Evolutionary conservation across 306 rosid genomes (phyloP), one percentile per base, ranked within the genome.

Genomic region (Mimosa bimucronata): DNA sequence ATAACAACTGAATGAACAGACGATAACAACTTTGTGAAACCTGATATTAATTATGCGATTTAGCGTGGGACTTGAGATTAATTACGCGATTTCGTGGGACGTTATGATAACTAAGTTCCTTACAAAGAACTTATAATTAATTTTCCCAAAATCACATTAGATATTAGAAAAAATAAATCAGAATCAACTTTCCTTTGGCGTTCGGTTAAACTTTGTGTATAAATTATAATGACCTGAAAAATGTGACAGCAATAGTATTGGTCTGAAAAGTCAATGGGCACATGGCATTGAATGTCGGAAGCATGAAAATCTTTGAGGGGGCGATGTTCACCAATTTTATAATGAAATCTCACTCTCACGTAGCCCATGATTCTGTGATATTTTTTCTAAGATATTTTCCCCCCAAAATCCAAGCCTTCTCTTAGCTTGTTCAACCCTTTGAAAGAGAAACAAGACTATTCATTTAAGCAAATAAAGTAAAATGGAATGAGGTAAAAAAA

Each of bases 221-320:
- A 45, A 45, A 45, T 34, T 34, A 6, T 15, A 3, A 45, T 45
- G 50, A 45, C 50, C 16, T 45, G 5, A 9, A 52, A 12, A 26
- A 60, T 26, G 66, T 34, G 37, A 6, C 9, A 25, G 16, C 18
- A 10, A 9, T 55, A 2, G 61, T 0, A 3, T 66, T 34, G 45
- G 45, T 34, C 37, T 18, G 45, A 19, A 66, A 31, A 34, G 71
- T 66, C 71, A 66, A 34, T 21, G 23, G 23, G 2, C 67, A 19
- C 57, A 19, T 42, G 25, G 68, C 57, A 55, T 61, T 84, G 45
- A 84, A 80, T 80, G 77, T 53, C 28, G 61, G 76, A 72, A 80
- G 66, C 79, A 53, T 55, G 23, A 37, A 76, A 72, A 80, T 71
- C 72, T 30, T 61, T 73, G 21, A 60, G 55, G 45, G 15, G 61